Conservation (phyloP, 2,329 filamentous ascomycete species). For the Monosporascus sp. region DNA sequence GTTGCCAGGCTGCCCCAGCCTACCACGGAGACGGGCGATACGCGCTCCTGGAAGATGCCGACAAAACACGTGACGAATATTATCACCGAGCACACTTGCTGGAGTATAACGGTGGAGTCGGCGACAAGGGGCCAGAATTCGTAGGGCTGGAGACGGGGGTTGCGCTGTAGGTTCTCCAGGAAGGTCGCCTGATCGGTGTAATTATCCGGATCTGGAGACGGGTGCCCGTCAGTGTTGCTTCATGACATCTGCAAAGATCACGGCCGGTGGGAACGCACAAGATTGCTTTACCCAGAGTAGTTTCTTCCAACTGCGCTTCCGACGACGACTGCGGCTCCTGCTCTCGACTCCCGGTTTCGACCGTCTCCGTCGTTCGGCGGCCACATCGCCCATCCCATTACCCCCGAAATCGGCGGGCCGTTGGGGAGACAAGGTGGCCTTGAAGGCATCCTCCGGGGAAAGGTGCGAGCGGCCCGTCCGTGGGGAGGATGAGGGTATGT, state of each 20-base stretch:
- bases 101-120: conserved; percentile 92
- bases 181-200: conserved; percentile 97
- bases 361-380: conserved; percentile 32
- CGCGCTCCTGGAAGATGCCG: conserved; percentile 77
- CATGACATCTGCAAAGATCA: background rate
- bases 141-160: conserved; percentile 88
- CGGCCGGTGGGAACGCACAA: conserved; percentile 52
- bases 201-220: conserved; percentile 78
- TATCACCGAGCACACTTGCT: conserved; percentile 90
- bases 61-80: conserved; percentile 95
- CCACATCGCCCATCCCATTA: conserved; percentile 18
- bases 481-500: conserved; percentile 25
- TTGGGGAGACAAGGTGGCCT: conserved; percentile 56
- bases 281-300: conserved; percentile 96
- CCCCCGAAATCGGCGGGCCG: conserved; percentile 37
- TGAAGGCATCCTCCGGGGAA: conserved; percentile 79
- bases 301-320: conserved; percentile 85
- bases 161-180: conserved; percentile 89
- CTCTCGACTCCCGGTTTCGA: conserved; percentile 46
- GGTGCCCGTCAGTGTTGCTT: conserved; percentile 13
- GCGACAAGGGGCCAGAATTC: conserved; percentile 97
- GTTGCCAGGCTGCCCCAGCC: conserved; percentile 79
- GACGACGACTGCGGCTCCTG: conserved; percentile 60
- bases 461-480: conserved; percentile 62
- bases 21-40: conserved; percentile 87